Evolutionary conservation across 2,329 filamentous ascomycete species (phyloP), one percentile per base, ranked within the genome.

Genomic region (Clonostachys solani): DNA sequence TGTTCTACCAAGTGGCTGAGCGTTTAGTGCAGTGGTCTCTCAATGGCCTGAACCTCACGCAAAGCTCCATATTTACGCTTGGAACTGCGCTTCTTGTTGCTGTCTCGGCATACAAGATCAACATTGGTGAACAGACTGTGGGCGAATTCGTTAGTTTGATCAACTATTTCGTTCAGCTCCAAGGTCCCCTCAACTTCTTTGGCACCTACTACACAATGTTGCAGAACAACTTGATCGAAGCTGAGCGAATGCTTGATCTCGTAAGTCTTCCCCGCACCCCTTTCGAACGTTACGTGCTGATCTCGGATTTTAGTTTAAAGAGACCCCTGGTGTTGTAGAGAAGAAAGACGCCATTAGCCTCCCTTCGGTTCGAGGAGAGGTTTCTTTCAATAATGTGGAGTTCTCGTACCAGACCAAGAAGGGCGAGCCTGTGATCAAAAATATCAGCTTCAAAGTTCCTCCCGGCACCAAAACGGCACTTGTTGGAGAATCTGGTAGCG

Each of bases 61-160:
- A 84, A 52, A 83, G 80, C 59, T 73, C 81, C 45, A 75, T 84
- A n/a, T 84, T 84, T 55, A 81, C 80, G 56, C 53, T 81, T 5
- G 81, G 80, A 10, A 72, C 83, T 5, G 74, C 81, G 15, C 61
- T 83, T n/a, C 75, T 80, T 2, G 81, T 81, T 50, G 79, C 75
- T 50, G 75, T 84, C 33, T 80, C 79, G 4, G 80, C 80, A 2
- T 83, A 81, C 57, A 80, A 84, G 56, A 80, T 85, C 42, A 79
- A 78, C 1, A 73, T 70, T 6, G 73, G 73, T 10, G 62, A 76
- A 50, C 71, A 75, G 48, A 68, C 66, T 4, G 77, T 83, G 15
- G 74, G 78, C 48, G 72, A 77, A 44, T 84, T 85, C 48, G 77
- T 81, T 17, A 67, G 67, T 19, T 58, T 83, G 13, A 69, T 83